A percentile compares a stretch with the other conserved stretches of the same genome.
These are phyloP conservation scores for Austroboletus rostrupii DNA, from an alignment of 1,284 basidiomycete species.

Conservation along the genomic window DNA sequence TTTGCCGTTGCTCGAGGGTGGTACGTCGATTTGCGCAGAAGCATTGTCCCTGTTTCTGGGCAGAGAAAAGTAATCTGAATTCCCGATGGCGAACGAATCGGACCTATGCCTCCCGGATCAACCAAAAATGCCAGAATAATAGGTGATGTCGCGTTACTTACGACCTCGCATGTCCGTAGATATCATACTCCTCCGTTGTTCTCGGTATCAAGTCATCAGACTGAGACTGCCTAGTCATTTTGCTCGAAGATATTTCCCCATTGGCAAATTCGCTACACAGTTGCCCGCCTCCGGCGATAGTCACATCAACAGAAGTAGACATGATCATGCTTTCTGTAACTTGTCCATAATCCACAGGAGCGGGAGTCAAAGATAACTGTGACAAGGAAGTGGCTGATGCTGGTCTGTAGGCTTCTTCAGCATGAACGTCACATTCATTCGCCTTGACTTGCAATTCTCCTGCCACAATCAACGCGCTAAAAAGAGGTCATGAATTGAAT, in stretches of 20 bases:
- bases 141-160: not conserved
- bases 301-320: not conserved
- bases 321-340: not conserved
- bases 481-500: not conserved
- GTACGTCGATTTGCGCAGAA: not conserved
- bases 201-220: not conserved
- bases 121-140: not conserved
- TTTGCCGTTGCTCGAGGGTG: not conserved
- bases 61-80: not conserved
- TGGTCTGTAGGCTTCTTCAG: not conserved
- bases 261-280: not conserved
- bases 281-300: not conserved
- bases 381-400: not conserved
- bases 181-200: not conserved
- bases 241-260: not conserved
- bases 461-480: not conserved
- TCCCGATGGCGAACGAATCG: not conserved
- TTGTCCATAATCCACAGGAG: not conserved
- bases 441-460: not conserved
- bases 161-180: slow-evolving; percentile 1
- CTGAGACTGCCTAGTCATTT: not conserved
- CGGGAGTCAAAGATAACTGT: not conserved
- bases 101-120: slow-evolving; percentile 4
- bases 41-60: not conserved
- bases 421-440: not conserved